These are phyloP conservation scores for Talaromyces adpressus DNA, from an alignment of 495 filamentous ascomycete genomes.

Conservation along the genomic window DNA sequence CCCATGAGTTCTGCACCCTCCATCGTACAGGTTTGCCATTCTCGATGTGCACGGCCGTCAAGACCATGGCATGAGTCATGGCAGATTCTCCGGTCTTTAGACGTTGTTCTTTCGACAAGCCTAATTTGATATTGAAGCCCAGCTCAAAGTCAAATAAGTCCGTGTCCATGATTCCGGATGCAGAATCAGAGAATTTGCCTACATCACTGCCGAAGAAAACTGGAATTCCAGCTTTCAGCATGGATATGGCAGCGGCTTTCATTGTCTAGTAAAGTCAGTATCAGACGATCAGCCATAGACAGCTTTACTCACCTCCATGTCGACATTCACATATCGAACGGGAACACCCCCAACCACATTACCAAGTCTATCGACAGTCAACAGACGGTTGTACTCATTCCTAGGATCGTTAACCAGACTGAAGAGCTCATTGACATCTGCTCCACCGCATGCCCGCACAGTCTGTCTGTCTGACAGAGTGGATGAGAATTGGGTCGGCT, in stretches of 20 bases:
- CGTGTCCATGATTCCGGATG: constrained; percentile 69
- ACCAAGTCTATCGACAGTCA: constrained; percentile 71
- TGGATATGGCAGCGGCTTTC: constrained; percentile 64
- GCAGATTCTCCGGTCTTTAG: constrained; percentile 62
- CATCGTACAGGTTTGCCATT: constrained; percentile 60
- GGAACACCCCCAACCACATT: constrained; percentile 67
- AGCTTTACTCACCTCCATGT: constrained; percentile 43
- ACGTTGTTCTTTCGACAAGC: constrained; percentile 65
- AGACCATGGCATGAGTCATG: constrained; percentile 90
- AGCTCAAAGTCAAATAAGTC: constrained; percentile 66
- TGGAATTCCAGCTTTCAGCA: constrained; percentile 67
- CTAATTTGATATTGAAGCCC: constrained; percentile 66
- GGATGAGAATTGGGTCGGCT: constrained; percentile 59
- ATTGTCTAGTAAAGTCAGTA: constrained; percentile 31
- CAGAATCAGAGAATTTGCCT: constrained; percentile 63
- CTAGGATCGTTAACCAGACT: constrained; percentile 81
- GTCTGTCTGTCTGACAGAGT: constrained; percentile 21
- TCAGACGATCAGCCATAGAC: neutral
- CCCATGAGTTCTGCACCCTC: constrained; percentile 86
- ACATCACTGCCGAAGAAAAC: constrained; percentile 88
- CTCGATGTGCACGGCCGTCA: constrained; percentile 74
- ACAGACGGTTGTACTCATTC: constrained; percentile 58
- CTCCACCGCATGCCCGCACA: constrained; percentile 42
- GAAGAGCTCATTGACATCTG: constrained; percentile 55
- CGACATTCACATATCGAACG: constrained; percentile 76